Base-by-base conservation (phyloP, 352 stramenopile species). In the Globisporangium recalcitrans region DNA sequence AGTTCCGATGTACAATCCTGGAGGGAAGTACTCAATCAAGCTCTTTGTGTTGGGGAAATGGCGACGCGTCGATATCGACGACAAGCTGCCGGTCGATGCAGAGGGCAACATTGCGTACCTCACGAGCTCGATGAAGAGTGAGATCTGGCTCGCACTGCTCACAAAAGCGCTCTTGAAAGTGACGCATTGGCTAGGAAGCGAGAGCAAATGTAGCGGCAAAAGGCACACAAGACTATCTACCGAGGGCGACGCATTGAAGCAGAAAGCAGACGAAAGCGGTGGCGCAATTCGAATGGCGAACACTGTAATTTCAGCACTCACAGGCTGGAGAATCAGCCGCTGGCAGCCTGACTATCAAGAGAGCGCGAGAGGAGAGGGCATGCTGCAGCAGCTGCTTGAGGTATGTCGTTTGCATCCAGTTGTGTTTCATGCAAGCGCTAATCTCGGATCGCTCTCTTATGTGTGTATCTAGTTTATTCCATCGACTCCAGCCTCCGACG, bases 111-210 rank as follows among this genome's bases (percentile, higher is more conserved):
- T 90, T 21, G 56, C 77, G 3, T 76, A 85, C 57, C 56, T 90
- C 8, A 71, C 76, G 21, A 94, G 81, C 60, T 79, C 76, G 0
- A 72, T 84, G 70, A 64, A 63, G 58, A 81, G 60, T 53, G 85
- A 94, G 54, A 72, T 94, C 7, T 94, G 85, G 85, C 70, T 81
- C 3, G 64, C 72, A 14, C 69, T 92, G 38, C 58, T 91, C 9
- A 74, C 78, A 11, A 92, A 94, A 49, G 82, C 82, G 11, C 58
- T 94, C n/a, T 73, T 75, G 61, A 94, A 91, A 74, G 78, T 87
- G 11, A 57, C 75, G 36, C 62, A 73, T 26, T 94, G 81, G 79
- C 48, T 86, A 22, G 38, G 38, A 9, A 64, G 67, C 34, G 59
- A 38, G 24, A 29, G 0, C 4, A 53, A 19, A 24, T 0, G 6